Percentiles rank a stretch among this genome's conserved stretches.
Conservation (phyloP, 2,329 filamentous ascomycete species). For the Aspergillus sp. region DNA sequence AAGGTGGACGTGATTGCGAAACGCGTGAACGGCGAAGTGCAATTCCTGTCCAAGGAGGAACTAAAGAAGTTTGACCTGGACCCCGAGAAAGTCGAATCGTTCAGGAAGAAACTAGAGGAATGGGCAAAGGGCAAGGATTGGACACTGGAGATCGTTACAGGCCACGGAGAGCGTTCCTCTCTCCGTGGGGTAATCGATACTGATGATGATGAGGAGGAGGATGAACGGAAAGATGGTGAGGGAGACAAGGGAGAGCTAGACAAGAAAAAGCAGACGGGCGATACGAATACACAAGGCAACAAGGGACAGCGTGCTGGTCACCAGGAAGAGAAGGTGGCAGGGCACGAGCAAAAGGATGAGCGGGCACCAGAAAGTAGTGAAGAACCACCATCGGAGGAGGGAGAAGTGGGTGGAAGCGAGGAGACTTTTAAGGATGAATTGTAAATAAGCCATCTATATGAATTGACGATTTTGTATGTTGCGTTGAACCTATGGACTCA, state of each 20-base stretch:
- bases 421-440: slow-evolving; percentile 43
- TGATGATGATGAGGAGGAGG: slow-evolving; percentile 55
- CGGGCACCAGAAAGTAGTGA: slow-evolving; percentile 9
- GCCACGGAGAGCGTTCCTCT: slow-evolving; percentile 59
- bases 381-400: slow-evolving; percentile 5
- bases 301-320: not conserved
- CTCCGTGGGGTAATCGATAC: slow-evolving; percentile 69
- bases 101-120: slow-evolving; percentile 67
- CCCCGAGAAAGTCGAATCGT: slow-evolving; percentile 65
- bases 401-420: slow-evolving; percentile 32
- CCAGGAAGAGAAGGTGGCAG: slow-evolving; percentile 8
- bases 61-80: slow-evolving; percentile 68
- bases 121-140: slow-evolving; percentile 71
- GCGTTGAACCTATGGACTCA: not conserved
- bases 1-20: slow-evolving; percentile 52
- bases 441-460: slow-evolving; percentile 17
- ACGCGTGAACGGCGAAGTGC: slow-evolving; percentile 62
- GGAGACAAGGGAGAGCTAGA: slow-evolving; percentile 21
- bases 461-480: slow-evolving; percentile 3
- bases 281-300: not conserved
- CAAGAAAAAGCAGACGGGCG: not conserved
- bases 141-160: slow-evolving; percentile 77
- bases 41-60: slow-evolving; percentile 64
- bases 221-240: slow-evolving; percentile 23
- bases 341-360: slow-evolving; percentile 12